Evolutionary conservation across 2,329 filamentous ascomycete species (phyloP).

Genomic region (Parascedosporium putredinis): DNA sequence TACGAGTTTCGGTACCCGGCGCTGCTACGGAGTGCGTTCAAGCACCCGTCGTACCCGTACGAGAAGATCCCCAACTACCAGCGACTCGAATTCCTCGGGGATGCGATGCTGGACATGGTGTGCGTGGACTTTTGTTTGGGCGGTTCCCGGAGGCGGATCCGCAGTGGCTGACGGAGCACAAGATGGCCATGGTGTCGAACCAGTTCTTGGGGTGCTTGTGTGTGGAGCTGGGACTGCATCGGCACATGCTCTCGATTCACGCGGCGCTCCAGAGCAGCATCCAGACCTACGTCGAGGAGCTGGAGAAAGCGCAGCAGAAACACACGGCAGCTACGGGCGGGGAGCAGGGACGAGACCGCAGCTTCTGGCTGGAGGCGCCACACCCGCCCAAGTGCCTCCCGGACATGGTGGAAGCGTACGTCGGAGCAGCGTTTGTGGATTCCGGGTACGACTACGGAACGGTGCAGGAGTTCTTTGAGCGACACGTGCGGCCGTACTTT

Average conservation of each 20-base stretch:
- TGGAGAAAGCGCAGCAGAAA: conserved; percentile 37
- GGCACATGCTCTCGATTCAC: conserved; percentile 46
- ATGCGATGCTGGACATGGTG: conserved; percentile 77
- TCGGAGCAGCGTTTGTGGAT: conserved; percentile 89
- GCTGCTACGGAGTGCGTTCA: conserved; percentile 74
- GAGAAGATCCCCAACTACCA: conserved; percentile 83
- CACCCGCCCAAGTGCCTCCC: conserved; percentile 66
- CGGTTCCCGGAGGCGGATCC: conserved; percentile 71
- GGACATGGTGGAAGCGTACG: conserved; percentile 79
- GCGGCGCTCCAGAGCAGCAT: conserved; percentile 30
- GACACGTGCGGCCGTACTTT: conserved; percentile 68
- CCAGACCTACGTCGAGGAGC: conserved; percentile 44
- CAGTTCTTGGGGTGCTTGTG: conserved; percentile 80
- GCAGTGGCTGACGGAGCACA: conserved; percentile 96
- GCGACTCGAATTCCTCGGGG: conserved; percentile 83
- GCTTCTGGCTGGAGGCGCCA: conserved; percentile 59
- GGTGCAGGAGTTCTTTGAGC: conserved; percentile 69
- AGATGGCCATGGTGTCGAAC: conserved; percentile 99
- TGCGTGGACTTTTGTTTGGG: conserved; percentile 75
- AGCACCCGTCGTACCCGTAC: conserved; percentile 76
- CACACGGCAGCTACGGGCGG: conserved; percentile 19
- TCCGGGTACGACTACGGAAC: conserved; percentile 64
- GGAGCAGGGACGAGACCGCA: conserved; percentile 31
- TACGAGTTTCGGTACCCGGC: conserved; percentile 64
- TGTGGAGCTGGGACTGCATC: conserved; percentile 68